Conservation (phyloP, 148 eudicot species). For the Amaranthus hypochondriacus region DNA sequence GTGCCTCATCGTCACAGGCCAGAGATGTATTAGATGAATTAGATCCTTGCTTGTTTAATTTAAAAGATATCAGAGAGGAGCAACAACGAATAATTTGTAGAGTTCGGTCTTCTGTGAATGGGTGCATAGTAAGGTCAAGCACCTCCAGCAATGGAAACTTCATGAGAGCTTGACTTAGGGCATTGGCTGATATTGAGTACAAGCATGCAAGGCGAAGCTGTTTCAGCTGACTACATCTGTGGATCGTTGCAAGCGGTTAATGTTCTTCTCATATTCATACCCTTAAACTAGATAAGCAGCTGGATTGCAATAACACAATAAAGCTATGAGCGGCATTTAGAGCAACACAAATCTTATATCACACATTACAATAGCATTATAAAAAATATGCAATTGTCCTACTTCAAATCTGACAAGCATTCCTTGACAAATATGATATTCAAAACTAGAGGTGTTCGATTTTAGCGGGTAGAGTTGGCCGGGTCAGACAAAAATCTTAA, state of each 20-base stretch:
- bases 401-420: no score
- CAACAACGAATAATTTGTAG: conserved; percentile 39
- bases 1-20: conserved; percentile 39
- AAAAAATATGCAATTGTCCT: no score
- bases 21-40: conserved; percentile 19
- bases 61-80: conserved; percentile 50
- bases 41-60: conserved; percentile 35
- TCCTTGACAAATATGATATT: no score
- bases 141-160: conserved; percentile 54
- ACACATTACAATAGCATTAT: no score
- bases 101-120: conserved; percentile 25
- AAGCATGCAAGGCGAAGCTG: conserved; percentile 52
- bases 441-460: neutral
- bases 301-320: no score
- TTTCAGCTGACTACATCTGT: conserved; percentile 56
- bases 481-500: neutral
- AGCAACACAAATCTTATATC: no score
- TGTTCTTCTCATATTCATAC: neutral
- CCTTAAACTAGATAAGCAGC: no score
- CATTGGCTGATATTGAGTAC: conserved; percentile 33
- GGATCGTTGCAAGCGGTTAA: neutral
- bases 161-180: conserved; percentile 41
- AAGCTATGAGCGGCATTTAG: no score
- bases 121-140: conserved; percentile 38
- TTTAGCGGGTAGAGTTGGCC: neutral